These are phyloP conservation scores for Thuja plicata DNA, from an alignment of 83 land plant genomes.

Conservation along the genomic window DNA sequence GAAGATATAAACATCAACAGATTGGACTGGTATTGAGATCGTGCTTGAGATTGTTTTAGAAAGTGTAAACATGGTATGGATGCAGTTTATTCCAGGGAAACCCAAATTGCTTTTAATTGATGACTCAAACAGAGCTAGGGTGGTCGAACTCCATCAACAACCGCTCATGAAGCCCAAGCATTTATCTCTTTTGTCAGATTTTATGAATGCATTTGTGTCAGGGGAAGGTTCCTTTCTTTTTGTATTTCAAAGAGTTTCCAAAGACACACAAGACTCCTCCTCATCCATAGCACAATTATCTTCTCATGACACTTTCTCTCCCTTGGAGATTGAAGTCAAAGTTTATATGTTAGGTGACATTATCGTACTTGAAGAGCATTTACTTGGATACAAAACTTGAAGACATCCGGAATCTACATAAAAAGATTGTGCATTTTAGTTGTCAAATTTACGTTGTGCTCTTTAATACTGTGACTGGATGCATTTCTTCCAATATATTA, in stretches of 20 bases:
- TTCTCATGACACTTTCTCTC: neutral
- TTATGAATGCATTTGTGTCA: constrained; percentile 16
- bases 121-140: constrained; percentile 20
- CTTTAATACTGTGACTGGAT: neutral
- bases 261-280: neutral
- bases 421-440: neutral
- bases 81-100: constrained; percentile 35
- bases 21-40: constrained; percentile 28
- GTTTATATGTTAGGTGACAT: no score
- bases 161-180: constrained; percentile 29
- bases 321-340: neutral
- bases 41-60: constrained; percentile 14
- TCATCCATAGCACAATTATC: neutral
- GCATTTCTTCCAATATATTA: neutral
- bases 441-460: neutral
- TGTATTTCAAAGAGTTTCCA: neutral
- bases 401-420: no score
- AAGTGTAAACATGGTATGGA: constrained; percentile 20
- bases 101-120: constrained; percentile 28
- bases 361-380: no score
- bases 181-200: constrained; percentile 11
- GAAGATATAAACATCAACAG: no score
- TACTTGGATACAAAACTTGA: no score
- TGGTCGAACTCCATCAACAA: constrained; percentile 24
- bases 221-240: constrained; percentile 19